Base-by-base conservation (phyloP, 805 yeast species). In the Suhomyces vadensis region DNA sequence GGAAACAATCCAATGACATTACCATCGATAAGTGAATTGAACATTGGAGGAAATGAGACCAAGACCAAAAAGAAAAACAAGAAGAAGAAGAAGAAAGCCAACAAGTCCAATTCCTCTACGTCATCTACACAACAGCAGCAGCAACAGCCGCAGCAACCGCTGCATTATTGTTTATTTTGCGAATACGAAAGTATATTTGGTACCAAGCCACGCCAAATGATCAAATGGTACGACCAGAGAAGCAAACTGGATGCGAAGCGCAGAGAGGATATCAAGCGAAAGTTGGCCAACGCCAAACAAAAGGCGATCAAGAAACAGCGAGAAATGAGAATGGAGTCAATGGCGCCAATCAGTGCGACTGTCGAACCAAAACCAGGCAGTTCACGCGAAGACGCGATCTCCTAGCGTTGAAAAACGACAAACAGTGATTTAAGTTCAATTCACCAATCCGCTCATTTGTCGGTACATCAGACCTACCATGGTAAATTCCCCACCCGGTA, bases 101-200 rank as follows among this genome's bases (percentile, higher is more conserved):
- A 25, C 27, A 27, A 31, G 22, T 48, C 39, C 42, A 43, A 25
- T 44, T 48, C 31, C 7, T 3, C 33, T 13, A 6, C 5, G 19
- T 10, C 22, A 17, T 4, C 20, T 7, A 17, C 25, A 21, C 27
- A 14, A 1, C 26, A 5, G 14, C 37, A 6, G 31, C 24, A 10
- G 31, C 45, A 22, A 1, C 27, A 14, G 11, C 33, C 10, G 19
- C 20, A 19, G 29, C 35, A 10, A 16, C 27, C 31, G 23, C 22
- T 36, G 27, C 41, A 47, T 31, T 56, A 70, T 48, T 78, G 83
- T 53, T 58, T 75, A 48, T 69, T 78, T 42, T 78, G 83, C 57
- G 80, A 77, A 50, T 78, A 77, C 55, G 78, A 76, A 53, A 65
- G 70, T 41, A 69, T 77, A 1, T 78, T 68, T 55, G 82, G 82